Percentiles rank a stretch among this genome's conserved stretches.
Evolutionary conservation across 805 yeast species (phyloP).

Genomic region (Torulaspora quercuum): DNA sequence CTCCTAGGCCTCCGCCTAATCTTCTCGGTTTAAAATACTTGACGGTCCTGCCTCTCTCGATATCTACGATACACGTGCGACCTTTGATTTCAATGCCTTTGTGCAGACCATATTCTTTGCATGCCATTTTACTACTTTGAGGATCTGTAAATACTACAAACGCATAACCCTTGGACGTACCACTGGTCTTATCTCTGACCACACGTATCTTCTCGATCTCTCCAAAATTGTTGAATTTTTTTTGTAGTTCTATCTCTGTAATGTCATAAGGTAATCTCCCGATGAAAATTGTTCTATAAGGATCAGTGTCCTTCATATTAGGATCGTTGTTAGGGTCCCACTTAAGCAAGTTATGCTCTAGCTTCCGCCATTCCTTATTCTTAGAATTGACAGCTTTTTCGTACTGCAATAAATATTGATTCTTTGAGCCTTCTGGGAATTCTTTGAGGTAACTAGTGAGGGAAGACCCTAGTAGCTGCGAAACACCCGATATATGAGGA

Average conservation of each 20-base stretch:
- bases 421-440: conserved; percentile 27
- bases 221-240: conserved; percentile 62
- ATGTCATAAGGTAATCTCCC: conserved; percentile 63
- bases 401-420: conserved; percentile 29
- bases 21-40: conserved; percentile 70
- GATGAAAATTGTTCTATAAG: conserved; percentile 73
- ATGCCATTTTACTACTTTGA: conserved; percentile 58
- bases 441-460: conserved; percentile 34
- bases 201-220: conserved; percentile 60
- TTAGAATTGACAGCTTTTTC: conserved; percentile 21
- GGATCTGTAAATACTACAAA: conserved; percentile 69
- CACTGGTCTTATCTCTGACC: conserved; percentile 50
- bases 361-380: conserved; percentile 26
- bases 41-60: conserved; percentile 63
- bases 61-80: conserved; percentile 61
- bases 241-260: conserved; percentile 66
- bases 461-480: conserved; percentile 30
- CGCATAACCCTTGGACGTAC: conserved; percentile 74
- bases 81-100: conserved; percentile 52
- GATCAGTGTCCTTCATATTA: conserved; percentile 59
- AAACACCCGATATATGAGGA: conserved; percentile 45
- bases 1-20: conserved; percentile 93
- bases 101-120: conserved; percentile 45
- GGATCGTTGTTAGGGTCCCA: conserved; percentile 62
- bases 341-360: conserved; percentile 37